Base-by-base conservation (phyloP, 352 stramenopile species). In the Globisporangium nunn region DNA sequence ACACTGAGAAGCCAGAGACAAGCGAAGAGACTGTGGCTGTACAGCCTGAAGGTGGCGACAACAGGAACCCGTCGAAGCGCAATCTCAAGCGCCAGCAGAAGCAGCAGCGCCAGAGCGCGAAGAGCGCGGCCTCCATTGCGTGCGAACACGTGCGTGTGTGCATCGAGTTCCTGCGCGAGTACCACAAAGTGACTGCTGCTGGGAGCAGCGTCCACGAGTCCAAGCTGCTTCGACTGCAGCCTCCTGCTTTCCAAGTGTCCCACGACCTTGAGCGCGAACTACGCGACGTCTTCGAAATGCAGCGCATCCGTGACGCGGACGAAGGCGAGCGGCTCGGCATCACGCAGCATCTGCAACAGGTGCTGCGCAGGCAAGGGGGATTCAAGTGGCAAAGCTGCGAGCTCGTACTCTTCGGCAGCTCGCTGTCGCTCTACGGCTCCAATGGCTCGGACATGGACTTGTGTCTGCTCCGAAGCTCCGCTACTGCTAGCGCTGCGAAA, bases 381-480 rank as follows among this genome's bases (percentile, higher is more conserved):
- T 69, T 80, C 53, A 78, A 84, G 49, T 87, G 78, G 74, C 72
- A 64, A 0, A 55, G 72, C 18, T 81, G 72, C 33, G 56, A 84
- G 12, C 52, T 91, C 12, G 49, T 78, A 56, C 69, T 88, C 5
- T 94, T 88, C 49, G 84, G 84, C 51, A 94, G 84, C 37, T 94
- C 84, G 1, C 52, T 90, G 52, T 91, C 81, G 45, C 81, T 72
- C 49, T 92, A 81, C 43, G 84, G 84, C 31, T 87, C 84, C 12
- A 75, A 71, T 35, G 69, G 56, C 29, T 94, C 80, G 41, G 84
- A 94, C 59, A 53, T 92, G 18, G 84, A 94, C 61, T 72, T 94
- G 68, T 89, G 81, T 57, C 63, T 91, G 10, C 66, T 86, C 18
- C 52, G 71, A 1, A 5, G 17, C n/a, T 30, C n/a, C n/a, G 4